Conservation (phyloP, 345 rosid genomes). For the Turnera subulata region DNA sequence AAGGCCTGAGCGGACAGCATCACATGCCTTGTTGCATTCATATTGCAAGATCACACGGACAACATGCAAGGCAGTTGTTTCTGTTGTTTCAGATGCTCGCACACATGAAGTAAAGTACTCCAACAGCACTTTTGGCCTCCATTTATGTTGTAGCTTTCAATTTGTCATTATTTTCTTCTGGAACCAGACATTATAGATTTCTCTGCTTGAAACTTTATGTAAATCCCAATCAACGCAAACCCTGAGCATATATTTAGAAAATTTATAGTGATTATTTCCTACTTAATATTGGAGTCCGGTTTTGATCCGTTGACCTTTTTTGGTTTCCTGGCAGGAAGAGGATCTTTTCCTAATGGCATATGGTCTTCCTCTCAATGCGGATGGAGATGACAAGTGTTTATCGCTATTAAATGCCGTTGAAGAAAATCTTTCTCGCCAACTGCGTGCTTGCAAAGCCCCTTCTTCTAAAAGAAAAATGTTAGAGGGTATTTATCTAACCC, state of each 20-base stretch:
- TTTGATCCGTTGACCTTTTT: background rate
- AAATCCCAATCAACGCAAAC: background rate
- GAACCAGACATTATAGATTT: background rate
- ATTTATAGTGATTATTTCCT: background rate
- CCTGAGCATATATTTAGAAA: background rate
- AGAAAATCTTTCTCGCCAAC: slow-evolving; percentile 79
- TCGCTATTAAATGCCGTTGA: slow-evolving; percentile 82
- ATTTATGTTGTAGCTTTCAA: slow-evolving; percentile 17
- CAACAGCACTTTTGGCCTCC: slow-evolving; percentile 33
- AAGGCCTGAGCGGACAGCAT: slow-evolving; percentile 83
- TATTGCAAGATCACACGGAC: slow-evolving; percentile 80
- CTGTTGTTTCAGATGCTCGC: slow-evolving; percentile 92
- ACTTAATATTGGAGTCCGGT: background rate
- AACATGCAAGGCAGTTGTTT: slow-evolving; percentile 89
- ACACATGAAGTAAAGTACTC: slow-evolving; percentile 98
- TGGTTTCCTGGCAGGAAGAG: slow-evolving; percentile 64
- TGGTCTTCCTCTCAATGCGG: slow-evolving; percentile 76
- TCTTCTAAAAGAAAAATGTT: slow-evolving; percentile 49
- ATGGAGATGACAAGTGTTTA: slow-evolving; percentile 83
- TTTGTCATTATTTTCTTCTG: background rate
- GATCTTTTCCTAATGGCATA: slow-evolving; percentile 85
- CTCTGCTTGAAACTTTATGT: background rate
- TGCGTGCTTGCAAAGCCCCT: slow-evolving; percentile 79
- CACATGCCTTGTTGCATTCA: slow-evolving; percentile 84
- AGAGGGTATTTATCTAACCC: slow-evolving; percentile 49